Evolutionary conservation across 2,329 filamentous ascomycete genomes (phyloP), one percentile per base, ranked within the genome.

Genomic region (Fusarium sp.): DNA sequence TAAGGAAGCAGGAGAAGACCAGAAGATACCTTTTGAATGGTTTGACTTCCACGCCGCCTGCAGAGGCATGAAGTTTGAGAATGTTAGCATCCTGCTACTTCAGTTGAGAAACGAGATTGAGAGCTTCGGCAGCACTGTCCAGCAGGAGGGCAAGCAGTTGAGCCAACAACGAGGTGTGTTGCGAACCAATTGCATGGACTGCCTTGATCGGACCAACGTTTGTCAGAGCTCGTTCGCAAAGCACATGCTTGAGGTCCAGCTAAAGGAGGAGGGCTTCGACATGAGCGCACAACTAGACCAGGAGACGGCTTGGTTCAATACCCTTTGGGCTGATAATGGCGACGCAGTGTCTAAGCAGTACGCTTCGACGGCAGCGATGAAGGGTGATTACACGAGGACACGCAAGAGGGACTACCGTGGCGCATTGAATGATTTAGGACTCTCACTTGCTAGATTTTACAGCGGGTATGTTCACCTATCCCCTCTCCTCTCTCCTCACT

Each of bases 111-210:
- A 86, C 5, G 90, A 88, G n/a, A 83, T 98, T 11, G 89, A 92
- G 44, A 83, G 86, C 6, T 89, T 92, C 47, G 91, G 93, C 1
- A 94, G 93, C 82, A 94, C 92, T 0, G 87, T 93, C 3, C 82
- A 86, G 56, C 74, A 80, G 12, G 80, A 83, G 16, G 86, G 84
- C 3, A 76, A 80, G 31, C 62, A 87, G 13, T 72, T 80, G 15
- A 73, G 77, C 6, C 82, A 78, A 48, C 95, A 98, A 78, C 85
- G 83, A 28, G 95, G 95, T 1, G 89, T 97, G 7, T 79, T 98
- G n/a, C 88, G 96, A 60, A 98, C 94, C 2, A 99, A 99, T 77
- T 99, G 96, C 80, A 98, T 99, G 96, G 96, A 99, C 77, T 99
- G 96, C 74, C 84, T 99, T 10, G 96, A 99, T 78, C 90, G 96